These are phyloP conservation scores for Chlorella variabilis DNA, from an alignment of 163 green algal genomes.

Conservation along the genomic window DNA sequence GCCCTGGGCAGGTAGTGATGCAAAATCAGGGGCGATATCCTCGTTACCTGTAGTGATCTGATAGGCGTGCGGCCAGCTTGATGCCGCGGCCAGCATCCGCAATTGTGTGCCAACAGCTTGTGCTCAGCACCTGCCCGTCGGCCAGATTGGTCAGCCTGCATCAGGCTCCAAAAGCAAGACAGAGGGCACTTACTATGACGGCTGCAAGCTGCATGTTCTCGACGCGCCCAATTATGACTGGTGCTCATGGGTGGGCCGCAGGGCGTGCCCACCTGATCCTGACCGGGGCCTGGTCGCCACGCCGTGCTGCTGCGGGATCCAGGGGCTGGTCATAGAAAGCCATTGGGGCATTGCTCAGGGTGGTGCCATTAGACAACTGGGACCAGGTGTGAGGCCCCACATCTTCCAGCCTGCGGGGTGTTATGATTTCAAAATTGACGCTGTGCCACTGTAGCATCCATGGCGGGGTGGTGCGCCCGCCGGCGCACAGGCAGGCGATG, in stretches of 20 bases:
- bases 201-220: too few relatives aligned
- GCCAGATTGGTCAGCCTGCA: constrained; percentile 3
- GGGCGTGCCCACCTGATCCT: background rate
- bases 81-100: constrained; percentile 21
- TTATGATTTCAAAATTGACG: too few relatives aligned
- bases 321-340: background rate
- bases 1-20: too few relatives aligned
- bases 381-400: constrained; percentile 4
- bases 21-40: too few relatives aligned
- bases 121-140: constrained; percentile 26
- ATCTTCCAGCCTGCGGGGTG: background rate
- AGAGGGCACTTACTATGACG: too few relatives aligned
- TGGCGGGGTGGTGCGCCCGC: too few relatives aligned
- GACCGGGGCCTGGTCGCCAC: background rate
- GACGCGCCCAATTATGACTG: too few relatives aligned
- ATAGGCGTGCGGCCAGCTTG: constrained; percentile 5
- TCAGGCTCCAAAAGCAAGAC: background rate
- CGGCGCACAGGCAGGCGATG: too few relatives aligned
- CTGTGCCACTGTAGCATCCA: too few relatives aligned
- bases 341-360: background rate
- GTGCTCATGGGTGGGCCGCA: too few relatives aligned
- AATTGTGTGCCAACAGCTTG: constrained; percentile 9
- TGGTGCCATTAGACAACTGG: background rate
- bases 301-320: background rate
- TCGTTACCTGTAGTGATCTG: constrained; percentile 9